These are phyloP conservation scores for Populus trichocarpa DNA, from an alignment of 441 rosid genomes.

Conservation along the genomic window DNA sequence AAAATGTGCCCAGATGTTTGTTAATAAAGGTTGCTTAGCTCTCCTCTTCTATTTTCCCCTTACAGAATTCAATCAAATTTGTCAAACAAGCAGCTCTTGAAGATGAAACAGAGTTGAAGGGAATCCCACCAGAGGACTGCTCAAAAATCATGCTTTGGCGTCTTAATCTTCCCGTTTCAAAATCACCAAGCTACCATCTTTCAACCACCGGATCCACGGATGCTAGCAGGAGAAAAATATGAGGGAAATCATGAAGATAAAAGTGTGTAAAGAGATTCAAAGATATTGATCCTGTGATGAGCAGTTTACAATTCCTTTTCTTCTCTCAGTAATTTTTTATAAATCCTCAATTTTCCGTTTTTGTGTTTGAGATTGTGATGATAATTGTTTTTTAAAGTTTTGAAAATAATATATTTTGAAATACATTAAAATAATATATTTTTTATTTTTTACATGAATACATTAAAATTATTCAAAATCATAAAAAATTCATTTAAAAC, in stretches of 20 bases:
- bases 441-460: too few species aligned
- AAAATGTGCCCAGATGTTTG: too few species aligned
- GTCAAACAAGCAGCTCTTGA: constrained; percentile 82
- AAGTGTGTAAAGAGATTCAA: background rate
- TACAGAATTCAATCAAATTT: constrained; percentile 80
- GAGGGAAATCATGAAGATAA: background rate
- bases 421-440: too few species aligned
- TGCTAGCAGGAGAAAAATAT: constrained; percentile 3
- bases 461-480: too few species aligned
- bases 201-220: background rate
- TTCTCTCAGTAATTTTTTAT: background rate
- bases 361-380: too few species aligned
- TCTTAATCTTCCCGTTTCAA: constrained; percentile 40
- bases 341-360: background rate
- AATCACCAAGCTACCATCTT: constrained; percentile 11
- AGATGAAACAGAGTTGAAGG: constrained; percentile 77
- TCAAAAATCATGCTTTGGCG: constrained; percentile 91
- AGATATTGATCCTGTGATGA: background rate
- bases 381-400: too few species aligned
- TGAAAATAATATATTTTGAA: too few species aligned
- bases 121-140: constrained; percentile 71
- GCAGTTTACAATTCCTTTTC: background rate
- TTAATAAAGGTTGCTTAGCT: too few species aligned
- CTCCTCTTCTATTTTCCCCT: background rate
- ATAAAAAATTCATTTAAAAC: too few species aligned